Evolutionary conservation across 495 filamentous ascomycete species (phyloP), one percentile per base, ranked within the genome.

Genomic region (Pyronema domesticum): DNA sequence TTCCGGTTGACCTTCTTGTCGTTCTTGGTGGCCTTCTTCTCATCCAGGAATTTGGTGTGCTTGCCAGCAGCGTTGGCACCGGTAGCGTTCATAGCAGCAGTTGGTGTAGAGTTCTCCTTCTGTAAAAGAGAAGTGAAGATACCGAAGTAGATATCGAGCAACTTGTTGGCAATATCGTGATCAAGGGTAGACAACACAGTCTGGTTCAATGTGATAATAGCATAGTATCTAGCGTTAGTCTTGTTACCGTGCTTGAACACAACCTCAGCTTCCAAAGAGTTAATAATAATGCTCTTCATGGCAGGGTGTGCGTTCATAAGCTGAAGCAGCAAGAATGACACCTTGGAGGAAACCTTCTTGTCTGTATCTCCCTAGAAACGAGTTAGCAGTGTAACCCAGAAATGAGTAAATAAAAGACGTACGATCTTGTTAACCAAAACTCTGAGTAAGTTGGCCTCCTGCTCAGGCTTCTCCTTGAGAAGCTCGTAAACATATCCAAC

Each of bases 121-220:
- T 89, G 89, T 43, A 95, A 71, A 15, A 89, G 63, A 0, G 77
- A 70, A 13, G 93, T 75, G 63, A 98, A 96, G 7, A 89, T 64
- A 23, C 78, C 76, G 60, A 98, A 96, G 67, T 98, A 98, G 42
- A 96, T 83, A 36, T 85, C 78, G 6, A 96, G 68, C 37, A 98
- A 70, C 49, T 82, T 81, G 60, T 81, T 77, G 1, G 87, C 89
- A n/a, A 93, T 76, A 34, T 79, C 72, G 30, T 55, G 15, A 60
- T 96, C 89, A 62, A 80, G 89, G 39, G 70, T 72, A 61, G 84
- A 89, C 49, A 96, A 65, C 37, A 95, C 83, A 4, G 91, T 98
- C 69, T 98, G 91, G 68, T 98, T 98, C 39, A 98, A 69, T 2
- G 91, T 95, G 62, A 95, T 96, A 65, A 89, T 80, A 23, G 89